Conservation (phyloP, 2,329 filamentous ascomycete species). For the Sordariomycetes sp. region DNA sequence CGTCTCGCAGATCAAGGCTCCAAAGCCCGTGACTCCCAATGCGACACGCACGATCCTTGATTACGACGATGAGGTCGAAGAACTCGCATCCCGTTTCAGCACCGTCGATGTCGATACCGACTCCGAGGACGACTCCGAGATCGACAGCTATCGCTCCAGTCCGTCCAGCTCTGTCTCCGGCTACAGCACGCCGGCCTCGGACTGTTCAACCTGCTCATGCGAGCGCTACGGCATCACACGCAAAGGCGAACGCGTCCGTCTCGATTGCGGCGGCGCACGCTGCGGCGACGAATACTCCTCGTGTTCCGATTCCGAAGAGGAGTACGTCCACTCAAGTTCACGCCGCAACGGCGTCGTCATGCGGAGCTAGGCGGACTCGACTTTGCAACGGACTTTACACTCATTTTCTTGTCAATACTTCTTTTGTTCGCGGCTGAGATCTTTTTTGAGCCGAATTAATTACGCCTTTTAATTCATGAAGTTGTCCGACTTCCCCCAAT, state of each 20-base stretch:
- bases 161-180: conserved; percentile 64
- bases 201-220: conserved; percentile 75
- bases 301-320: conserved; percentile 47
- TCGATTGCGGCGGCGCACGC: conserved; percentile 84
- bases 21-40: conserved; percentile 80
- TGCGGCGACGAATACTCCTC: conserved; percentile 72
- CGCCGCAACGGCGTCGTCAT: conserved; percentile 57
- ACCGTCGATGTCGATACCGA: conserved; percentile 41
- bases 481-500: not conserved
- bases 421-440: not conserved
- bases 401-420: not conserved
- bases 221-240: conserved; percentile 95
- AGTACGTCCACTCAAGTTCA: conserved; percentile 33
- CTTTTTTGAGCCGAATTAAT: conserved; percentile 1
- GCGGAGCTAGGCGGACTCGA: conserved; percentile 8
- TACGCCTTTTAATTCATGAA: not conserved
- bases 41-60: conserved; percentile 82
- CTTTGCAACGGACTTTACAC: not conserved
- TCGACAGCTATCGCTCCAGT: conserved; percentile 56
- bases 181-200: conserved; percentile 70
- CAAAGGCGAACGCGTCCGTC: conserved; percentile 84
- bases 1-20: conserved; percentile 76
- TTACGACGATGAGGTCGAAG: conserved; percentile 62
- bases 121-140: conserved; percentile 44
- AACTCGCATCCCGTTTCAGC: conserved; percentile 67